Evolutionary conservation across 2,329 filamentous ascomycete species (phyloP), one percentile per base, ranked within the genome.

Genomic region (Colletotrichum higginsianum): DNA sequence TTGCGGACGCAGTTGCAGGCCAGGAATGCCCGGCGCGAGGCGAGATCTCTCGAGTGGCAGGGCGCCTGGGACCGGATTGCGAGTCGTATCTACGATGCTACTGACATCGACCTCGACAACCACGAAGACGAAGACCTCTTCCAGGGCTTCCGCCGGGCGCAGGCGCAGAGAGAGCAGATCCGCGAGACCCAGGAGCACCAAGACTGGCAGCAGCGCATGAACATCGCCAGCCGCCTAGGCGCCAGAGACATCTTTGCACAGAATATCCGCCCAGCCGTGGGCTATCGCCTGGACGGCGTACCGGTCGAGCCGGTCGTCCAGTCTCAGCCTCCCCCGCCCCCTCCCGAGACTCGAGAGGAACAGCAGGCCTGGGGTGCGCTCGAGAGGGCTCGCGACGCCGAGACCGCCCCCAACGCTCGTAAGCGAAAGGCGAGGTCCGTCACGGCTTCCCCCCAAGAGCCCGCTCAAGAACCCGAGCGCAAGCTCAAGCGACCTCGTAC

Each of bases 401-500:
- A 93, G 74, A 80, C 83, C 56, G 80, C 83, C 38, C 81, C 77
- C 62, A 86, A 84, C 73, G 84, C 86, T 62, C 90, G 93, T 71
- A 95, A 98, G 83, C 90, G 95, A 63, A 96, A 94, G 78, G 84
- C 86, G 9, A 85, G 87, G 49, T 97, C 94, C 4, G 85, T 88
- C 2, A 93, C 92, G 15, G 88, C 89, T 13, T 95, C 94, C 8
- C 93, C 93, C 2, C 85, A 86, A 6, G 93, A 94, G 75, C 86
- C 89, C 8, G 69, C 63, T 4, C 89, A 90, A 62, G 89, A 96
- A 76, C 93, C 93, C 0, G 92, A 96, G 80, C 90, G 95, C 61
- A 95, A 94, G 80, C 84, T 97, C 56, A 98, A 98, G 83, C 92
- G 95, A 18, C 95, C 95, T 40, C 90, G 95, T 71, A 96, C 94